These are phyloP conservation scores for Clarireedia homoeocarpa DNA, from an alignment of 2,329 filamentous ascomycete species.

Conservation along the genomic window DNA sequence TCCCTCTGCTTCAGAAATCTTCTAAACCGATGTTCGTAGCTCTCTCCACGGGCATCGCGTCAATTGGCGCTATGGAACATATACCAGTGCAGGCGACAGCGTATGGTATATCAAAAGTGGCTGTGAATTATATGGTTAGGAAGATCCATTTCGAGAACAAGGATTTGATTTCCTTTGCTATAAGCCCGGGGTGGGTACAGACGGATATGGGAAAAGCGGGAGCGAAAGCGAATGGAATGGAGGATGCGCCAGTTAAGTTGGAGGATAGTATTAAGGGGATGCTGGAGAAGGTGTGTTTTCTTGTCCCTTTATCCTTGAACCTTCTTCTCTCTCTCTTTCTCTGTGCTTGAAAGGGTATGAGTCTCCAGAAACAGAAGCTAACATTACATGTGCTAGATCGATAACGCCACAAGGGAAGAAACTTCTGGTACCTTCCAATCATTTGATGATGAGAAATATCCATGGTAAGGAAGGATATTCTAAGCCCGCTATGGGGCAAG, in stretches of 20 bases:
- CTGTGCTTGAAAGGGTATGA: too few relatives aligned
- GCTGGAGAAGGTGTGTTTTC: slow-evolving; percentile 9
- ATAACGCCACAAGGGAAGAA: too few relatives aligned
- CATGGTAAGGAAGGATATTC: too few relatives aligned
- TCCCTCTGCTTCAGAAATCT: slow-evolving; percentile 31
- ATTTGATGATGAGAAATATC: too few relatives aligned
- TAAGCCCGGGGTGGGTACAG: slow-evolving; percentile 31
- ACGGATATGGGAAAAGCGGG: slow-evolving; percentile 21
- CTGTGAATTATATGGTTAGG: slow-evolving; percentile 27
- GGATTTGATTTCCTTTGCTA: slow-evolving; percentile 28
- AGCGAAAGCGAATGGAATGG: slow-evolving; percentile 12
- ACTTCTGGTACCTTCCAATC: too few relatives aligned
- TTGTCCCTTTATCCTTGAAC: not conserved
- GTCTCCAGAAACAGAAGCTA: too few relatives aligned
- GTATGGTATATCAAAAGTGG: slow-evolving; percentile 36
- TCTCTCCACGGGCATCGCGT: slow-evolving; percentile 25
- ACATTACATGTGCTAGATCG: too few relatives aligned
- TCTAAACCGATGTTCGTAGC: slow-evolving; percentile 32
- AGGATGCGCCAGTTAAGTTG: slow-evolving; percentile 14
- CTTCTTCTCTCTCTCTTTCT: too few relatives aligned
- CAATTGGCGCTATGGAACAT: slow-evolving; percentile 12
- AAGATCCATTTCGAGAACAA: slow-evolving; percentile 30
- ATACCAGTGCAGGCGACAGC: slow-evolving; percentile 19
- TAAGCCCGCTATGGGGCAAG: too few relatives aligned
- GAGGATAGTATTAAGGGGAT: slow-evolving; percentile 18